Base-by-base conservation (phyloP, 2,329 filamentous ascomycete genomes). In the Pseudogymnoascus sp. region DNA sequence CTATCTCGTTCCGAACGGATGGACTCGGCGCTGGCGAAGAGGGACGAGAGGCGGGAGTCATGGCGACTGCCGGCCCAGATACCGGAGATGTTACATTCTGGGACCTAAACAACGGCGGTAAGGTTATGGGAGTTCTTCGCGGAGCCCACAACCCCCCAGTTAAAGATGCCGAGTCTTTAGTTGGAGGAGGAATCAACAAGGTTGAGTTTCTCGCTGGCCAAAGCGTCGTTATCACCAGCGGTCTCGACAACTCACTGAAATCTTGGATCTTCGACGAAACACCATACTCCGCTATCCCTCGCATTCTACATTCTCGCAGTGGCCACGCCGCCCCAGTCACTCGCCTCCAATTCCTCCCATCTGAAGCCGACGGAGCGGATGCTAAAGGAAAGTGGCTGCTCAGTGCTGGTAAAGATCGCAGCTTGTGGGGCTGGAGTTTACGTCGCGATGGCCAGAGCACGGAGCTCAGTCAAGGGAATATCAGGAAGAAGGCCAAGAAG, bases 261-360 rank as follows among this genome's bases (percentile, higher is more conserved):
- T 92, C 91, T 4, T 97, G 93, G 93, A 94, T 97, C 64, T 96
- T 97, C 68, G 93, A 97, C 69, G 88, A 95, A 72, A 87, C 87
- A 0, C 92, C 93, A 0, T 96, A 96, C 72, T 94, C 90, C 0
- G 86, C 92, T 0, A 81, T 92, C 9, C 94, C 94, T 2, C 84
- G 93, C 15, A 88, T 91, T 25, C 77, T 99, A 30, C 94, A 99
- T 73, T 84, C 85, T 2, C 83, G 94, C 66, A 91, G 89, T 66
- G 94, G 94, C 2, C 94, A 99, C 72, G 90, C 92, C 8, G 91
- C 88, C 2, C 87, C 92, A 0, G 85, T 97, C 60, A 92, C 87
- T 35, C 87, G 84, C 59, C 80, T 99, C 30, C 82, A 87, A 63
- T 99, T 97, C 74, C 75, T 97, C 25, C 93, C 93, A 0, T 85